Evolutionary conservation across 1,284 basidiomycete species (phyloP).

Genomic region (Sanguinoderma infundibulare): DNA sequence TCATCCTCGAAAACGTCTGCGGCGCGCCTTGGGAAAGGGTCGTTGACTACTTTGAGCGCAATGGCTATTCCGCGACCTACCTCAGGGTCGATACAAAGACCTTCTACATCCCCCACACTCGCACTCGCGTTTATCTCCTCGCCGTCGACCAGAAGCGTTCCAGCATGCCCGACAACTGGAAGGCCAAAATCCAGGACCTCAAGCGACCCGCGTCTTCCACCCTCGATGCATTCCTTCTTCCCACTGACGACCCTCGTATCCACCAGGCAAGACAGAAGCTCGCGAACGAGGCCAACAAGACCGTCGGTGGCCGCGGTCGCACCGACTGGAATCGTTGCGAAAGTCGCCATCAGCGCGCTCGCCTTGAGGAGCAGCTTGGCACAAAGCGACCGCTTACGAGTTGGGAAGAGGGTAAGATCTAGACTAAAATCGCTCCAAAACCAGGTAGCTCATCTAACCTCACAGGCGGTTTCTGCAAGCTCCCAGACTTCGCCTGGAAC

Average conservation of each 20-base stretch:
- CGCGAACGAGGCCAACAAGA: slow-evolving; percentile 65
- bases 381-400: slow-evolving; percentile 86
- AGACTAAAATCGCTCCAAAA: no score
- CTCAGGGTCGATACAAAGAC: slow-evolving; percentile 89
- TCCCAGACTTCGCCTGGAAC: slow-evolving; percentile 92
- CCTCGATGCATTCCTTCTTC: slow-evolving; percentile 90
- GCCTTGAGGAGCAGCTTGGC: slow-evolving; percentile 85
- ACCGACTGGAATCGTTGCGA: slow-evolving; percentile 94
- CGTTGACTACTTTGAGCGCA: slow-evolving; percentile 74
- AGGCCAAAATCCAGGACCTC: slow-evolving; percentile 65
- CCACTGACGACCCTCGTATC: slow-evolving; percentile 90
- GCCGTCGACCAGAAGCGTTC: slow-evolving; percentile 71
- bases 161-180: slow-evolving; percentile 75
- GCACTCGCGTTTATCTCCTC: slow-evolving; percentile 87
- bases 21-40: slow-evolving; percentile 88
- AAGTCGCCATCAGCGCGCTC: slow-evolving; percentile 87
- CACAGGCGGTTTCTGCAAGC: slow-evolving; percentile 81
- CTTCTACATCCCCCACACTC: slow-evolving; percentile 94
- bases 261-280: slow-evolving; percentile 88
- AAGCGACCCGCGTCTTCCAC: slow-evolving; percentile 88
- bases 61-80: slow-evolving; percentile 79
- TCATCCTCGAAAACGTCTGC: slow-evolving; percentile 95
- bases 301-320: slow-evolving; percentile 68
- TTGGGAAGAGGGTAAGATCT: slow-evolving; percentile 88
- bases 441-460: neutral